Evolutionary conservation across 2,329 filamentous ascomycete genomes (phyloP), one percentile per base, ranked within the genome.

Genomic region (Epichloe sibirici): DNA sequence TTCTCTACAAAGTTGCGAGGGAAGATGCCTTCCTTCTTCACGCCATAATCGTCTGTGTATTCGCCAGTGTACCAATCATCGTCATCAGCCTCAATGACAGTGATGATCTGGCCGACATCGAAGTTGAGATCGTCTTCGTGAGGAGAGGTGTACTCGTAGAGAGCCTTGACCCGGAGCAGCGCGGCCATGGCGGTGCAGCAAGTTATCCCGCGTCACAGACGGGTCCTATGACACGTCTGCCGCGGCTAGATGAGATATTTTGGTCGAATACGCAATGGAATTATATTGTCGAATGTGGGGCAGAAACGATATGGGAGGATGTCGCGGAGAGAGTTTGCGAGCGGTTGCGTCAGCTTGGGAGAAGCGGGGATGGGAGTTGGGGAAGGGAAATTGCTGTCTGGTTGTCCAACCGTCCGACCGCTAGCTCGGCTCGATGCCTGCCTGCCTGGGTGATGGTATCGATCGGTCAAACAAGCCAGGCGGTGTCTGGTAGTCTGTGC

Each of bases 41-140:
- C 71, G 53, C 93, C 93, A 50, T 76, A 70, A 55, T 82, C 81
- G 69, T 94, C 88, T 57, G 83, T 73, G 67, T 95, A 96, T 69
- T 93, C 86, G 59, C 93, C 91, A 57, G 80, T 81, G 66, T 93
- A 95, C 93, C 90, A 97, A 67, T 97, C 94, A 57, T 78, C 83
- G 66, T 95, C 93, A 66, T 97, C 93, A 68, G 88, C 82, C 55
- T 90, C 90, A 45, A 85, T 95, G 57, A 98, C 90, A 50, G 87
- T 93, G 66, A 98, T 94, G 69, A 97, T 79, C 72, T 96, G 90
- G 59, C 89, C 90, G 63, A 81, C 74, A 55, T 78, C 69, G 68
- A 98, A 98, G 66, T 81, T 86, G 61, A 98, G 83, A 71, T 98
- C 93, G 71, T 98, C 93, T 61, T 95, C 90, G 69, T 98, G 91